A percentile compares a stretch with the other conserved stretches of the same genome.
Conservation (phyloP, 805 yeast genomes). For the Helenozyma baotianmanensis region DNA sequence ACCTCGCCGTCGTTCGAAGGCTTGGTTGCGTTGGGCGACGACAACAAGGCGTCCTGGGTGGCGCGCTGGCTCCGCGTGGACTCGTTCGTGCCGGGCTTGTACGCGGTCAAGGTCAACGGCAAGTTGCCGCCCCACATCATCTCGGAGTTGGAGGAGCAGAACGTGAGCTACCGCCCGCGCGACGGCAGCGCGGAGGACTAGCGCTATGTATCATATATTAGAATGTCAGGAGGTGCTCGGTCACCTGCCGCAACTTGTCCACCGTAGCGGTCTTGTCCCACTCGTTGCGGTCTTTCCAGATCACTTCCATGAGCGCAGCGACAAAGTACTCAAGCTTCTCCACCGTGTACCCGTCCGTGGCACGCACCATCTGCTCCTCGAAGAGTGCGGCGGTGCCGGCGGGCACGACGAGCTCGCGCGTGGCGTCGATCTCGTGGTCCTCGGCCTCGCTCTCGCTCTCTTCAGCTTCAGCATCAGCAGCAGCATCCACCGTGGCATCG, state of each 20-base stretch:
- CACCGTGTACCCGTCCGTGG: constrained; percentile 31
- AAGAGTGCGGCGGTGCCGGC: constrained; percentile 20
- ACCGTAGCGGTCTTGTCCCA: constrained; percentile 42
- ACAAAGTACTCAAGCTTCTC: constrained; percentile 41
- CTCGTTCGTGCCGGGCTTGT: constrained; percentile 81
- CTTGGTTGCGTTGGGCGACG: constrained; percentile 81
- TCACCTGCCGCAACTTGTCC: constrained; percentile 22
- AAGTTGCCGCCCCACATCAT: constrained; percentile 83
- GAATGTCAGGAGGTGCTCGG: constrained; percentile 2
- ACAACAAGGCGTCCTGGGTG: constrained; percentile 81
- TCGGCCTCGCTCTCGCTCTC: constrained; percentile 32
- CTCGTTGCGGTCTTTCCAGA: constrained; percentile 61
- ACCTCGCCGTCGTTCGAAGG: constrained; percentile 98
- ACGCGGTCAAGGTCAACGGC: constrained; percentile 92
- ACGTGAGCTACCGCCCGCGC: constrained; percentile 86
- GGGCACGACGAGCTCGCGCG: constrained; percentile 46
- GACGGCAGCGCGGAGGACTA: constrained; percentile 81
- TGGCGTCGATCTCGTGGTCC: constrained; percentile 40
- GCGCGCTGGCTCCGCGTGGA: constrained; percentile 94
- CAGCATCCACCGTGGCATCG: too few relatives aligned
- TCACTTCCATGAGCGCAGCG: constrained; percentile 63
- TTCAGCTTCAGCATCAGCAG: too few relatives aligned
- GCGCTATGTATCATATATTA: neutral
- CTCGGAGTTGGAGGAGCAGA: constrained; percentile 64
- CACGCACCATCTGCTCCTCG: constrained; percentile 20